Evolutionary conservation across 2,329 filamentous ascomycete genomes (phyloP).

Genomic region (Pyrenophora tritici-repentis): DNA sequence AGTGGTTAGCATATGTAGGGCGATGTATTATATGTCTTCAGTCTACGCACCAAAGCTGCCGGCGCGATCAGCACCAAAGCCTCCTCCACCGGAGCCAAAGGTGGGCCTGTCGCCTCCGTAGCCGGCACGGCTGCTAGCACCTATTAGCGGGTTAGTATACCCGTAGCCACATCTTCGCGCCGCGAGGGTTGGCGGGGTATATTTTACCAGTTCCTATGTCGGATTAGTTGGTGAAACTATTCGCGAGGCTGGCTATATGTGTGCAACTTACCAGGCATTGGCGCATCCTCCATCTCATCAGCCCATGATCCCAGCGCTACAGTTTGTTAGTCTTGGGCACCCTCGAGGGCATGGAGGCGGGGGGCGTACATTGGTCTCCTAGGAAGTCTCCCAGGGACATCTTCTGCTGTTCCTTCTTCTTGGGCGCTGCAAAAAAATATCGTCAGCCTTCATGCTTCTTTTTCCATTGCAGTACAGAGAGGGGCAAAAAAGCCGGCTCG

Average conservation of each 20-base stretch:
- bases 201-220: conserved; percentile 38
- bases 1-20: conserved; percentile 18
- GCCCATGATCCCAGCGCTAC: conserved; percentile 89
- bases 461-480: conserved; percentile 22
- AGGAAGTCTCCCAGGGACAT: conserved; percentile 98
- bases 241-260: conserved; percentile 19
- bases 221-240: conserved; percentile 26
- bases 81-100: conserved; percentile 49
- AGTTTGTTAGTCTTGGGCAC: conserved; percentile 34
- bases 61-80: conserved; percentile 43
- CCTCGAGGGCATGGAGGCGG: conserved; percentile 20
- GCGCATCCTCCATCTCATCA: conserved; percentile 93
- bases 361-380: conserved; percentile 78
- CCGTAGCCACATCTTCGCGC: background rate
- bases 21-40: background rate
- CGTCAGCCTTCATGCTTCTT: conserved; percentile 51
- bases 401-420: conserved; percentile 93
- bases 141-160: conserved; percentile 29
- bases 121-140: conserved; percentile 49
- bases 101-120: conserved; percentile 57
- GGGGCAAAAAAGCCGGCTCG: conserved; percentile 34
- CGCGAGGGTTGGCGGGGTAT: conserved; percentile 8
- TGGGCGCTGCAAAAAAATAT: conserved; percentile 68
- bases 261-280: conserved; percentile 68
- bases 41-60: conserved; percentile 48